A percentile compares a stretch with the other conserved stretches of the same genome.
phyloP scores from a whole-genome alignment of 2,329 filamentous ascomycete species.

The Venturia effusa region DNA sequence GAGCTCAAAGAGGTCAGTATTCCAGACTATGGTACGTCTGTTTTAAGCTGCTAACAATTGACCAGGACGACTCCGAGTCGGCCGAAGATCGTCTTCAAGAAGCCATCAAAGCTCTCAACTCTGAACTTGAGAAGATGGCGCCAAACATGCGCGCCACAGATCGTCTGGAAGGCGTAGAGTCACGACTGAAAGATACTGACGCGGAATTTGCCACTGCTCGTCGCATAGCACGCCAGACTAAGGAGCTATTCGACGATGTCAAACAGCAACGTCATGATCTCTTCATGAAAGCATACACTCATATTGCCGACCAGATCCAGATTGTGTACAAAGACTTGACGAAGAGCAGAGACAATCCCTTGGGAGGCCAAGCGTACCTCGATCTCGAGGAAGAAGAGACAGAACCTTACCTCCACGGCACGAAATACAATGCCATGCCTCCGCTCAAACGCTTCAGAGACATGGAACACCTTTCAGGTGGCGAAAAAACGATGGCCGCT shows the following conservation, averaged over 20 bases:
- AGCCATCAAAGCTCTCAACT: slow-evolving; percentile 60
- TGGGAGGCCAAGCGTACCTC: slow-evolving; percentile 76
- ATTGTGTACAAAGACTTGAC: slow-evolving; percentile 94
- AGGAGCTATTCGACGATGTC: slow-evolving; percentile 72
- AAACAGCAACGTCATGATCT: slow-evolving; percentile 77
- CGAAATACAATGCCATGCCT: slow-evolving; percentile 98
- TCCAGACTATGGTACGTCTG: neutral
- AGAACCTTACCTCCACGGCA: slow-evolving; percentile 86
- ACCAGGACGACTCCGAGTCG: slow-evolving; percentile 49
- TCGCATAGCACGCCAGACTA: slow-evolving; percentile 59
- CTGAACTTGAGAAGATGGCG: slow-evolving; percentile 84
- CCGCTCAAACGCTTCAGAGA: slow-evolving; percentile 96
- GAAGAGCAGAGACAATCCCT: slow-evolving; percentile 75
- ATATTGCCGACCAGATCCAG: slow-evolving; percentile 90
- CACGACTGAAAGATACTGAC: slow-evolving; percentile 71
- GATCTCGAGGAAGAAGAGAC: slow-evolving; percentile 86
- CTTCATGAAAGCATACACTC: slow-evolving; percentile 89
- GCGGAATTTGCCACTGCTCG: slow-evolving; percentile 83
- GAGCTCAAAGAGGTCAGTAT: slow-evolving; percentile 56
- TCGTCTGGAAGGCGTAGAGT: slow-evolving; percentile 75
- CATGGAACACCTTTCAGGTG: slow-evolving; percentile 96
- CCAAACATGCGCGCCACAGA: slow-evolving; percentile 96
- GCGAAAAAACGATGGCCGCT: slow-evolving; percentile 98
- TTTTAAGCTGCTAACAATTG: neutral
- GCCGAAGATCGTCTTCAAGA: slow-evolving; percentile 69